phyloP scores from a whole-genome alignment of 2,329 filamentous ascomycete genomes.

The Penicillium freii region DNA sequence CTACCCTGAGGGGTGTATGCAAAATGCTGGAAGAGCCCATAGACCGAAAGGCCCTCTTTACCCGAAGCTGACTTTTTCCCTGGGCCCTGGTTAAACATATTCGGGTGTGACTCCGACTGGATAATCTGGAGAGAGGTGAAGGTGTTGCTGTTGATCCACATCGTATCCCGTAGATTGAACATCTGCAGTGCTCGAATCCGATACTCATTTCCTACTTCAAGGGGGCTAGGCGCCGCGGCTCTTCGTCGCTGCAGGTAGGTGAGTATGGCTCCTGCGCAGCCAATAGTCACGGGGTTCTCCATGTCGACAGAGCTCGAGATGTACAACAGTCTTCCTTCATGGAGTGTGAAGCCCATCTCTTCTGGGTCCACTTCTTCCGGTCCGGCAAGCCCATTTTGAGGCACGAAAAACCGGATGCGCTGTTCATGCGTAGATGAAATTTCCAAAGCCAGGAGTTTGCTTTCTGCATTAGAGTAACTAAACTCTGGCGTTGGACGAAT shows the following conservation, averaged over 20 bases:
- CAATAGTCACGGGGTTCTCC: conserved; percentile 70
- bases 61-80: conserved; percentile 59
- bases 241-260: conserved; percentile 70
- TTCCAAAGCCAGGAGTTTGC: conserved; percentile 62
- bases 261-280: conserved; percentile 86
- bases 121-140: conserved; percentile 81
- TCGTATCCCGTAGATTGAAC: conserved; percentile 66
- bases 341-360: conserved; percentile 50
- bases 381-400: conserved; percentile 54
- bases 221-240: conserved; percentile 57
- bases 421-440: conserved; percentile 50
- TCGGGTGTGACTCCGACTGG: conserved; percentile 77
- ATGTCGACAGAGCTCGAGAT: conserved; percentile 71
- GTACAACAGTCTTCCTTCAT: conserved; percentile 64
- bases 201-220: conserved; percentile 40
- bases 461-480: conserved; percentile 62
- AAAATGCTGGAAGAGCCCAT: conserved; percentile 74
- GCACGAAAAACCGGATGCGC: conserved; percentile 59
- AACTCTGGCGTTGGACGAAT: conserved; percentile 72
- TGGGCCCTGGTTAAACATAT: conserved; percentile 71
- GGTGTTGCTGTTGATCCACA: conserved; percentile 80
- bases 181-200: conserved; percentile 66
- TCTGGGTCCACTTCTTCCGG: conserved; percentile 40
- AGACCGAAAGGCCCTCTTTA: conserved; percentile 81
- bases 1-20: conserved; percentile 79